phyloP scores from a whole-genome alignment of 1,284 basidiomycete genomes.

The Tylopilus orsonianus region DNA sequence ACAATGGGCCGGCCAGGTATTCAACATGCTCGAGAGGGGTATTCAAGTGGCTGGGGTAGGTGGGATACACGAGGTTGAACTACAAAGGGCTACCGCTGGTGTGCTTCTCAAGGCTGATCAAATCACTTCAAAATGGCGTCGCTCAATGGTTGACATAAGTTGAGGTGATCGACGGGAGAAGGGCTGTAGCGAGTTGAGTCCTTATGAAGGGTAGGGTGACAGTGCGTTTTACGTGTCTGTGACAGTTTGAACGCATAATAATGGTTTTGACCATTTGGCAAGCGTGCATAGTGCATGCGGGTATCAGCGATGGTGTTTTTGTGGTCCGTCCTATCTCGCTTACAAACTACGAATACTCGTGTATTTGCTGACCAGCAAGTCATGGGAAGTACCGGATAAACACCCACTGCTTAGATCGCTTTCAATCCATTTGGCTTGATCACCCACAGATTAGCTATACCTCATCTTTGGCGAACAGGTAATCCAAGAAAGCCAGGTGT shows the following conservation, averaged over 20 bases:
- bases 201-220: not conserved
- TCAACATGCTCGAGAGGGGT: conserved; percentile 67
- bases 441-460: too few species aligned
- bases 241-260: not conserved
- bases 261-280: not conserved
- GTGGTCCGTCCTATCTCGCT: too few species aligned
- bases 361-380: too few species aligned
- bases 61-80: conserved; percentile 56
- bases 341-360: too few species aligned
- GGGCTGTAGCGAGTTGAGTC: not conserved
- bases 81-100: conserved; percentile 73
- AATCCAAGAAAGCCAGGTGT: too few species aligned
- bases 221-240: not conserved
- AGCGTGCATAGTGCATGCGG: too few species aligned
- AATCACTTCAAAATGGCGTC: conserved; percentile 71
- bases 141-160: conserved; percentile 58
- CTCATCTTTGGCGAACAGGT: too few species aligned
- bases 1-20: conserved; percentile 80
- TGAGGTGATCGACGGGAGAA: conserved; percentile 2
- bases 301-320: too few species aligned
- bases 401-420: too few species aligned
- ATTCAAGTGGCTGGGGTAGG: conserved; percentile 61
- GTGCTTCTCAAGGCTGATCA: conserved; percentile 81
- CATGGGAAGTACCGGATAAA: too few species aligned
- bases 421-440: too few species aligned